A percentile compares a stretch with the other conserved stretches of the same genome.
Evolutionary conservation across 495 filamentous ascomycete genomes (phyloP).

Genomic region (Penicillium tannophilum): DNA sequence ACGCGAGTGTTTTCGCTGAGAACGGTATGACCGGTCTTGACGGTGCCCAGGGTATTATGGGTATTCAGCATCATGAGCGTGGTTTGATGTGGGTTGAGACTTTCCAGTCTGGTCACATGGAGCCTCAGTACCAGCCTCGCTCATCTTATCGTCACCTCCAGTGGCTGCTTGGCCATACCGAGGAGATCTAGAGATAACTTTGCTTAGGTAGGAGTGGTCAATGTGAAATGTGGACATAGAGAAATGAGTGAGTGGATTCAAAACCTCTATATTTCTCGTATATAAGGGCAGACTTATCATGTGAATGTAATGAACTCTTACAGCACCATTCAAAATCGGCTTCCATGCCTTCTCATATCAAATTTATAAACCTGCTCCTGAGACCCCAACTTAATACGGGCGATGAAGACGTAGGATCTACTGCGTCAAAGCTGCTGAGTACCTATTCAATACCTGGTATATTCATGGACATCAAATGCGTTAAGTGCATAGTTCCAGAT

Average conservation of each 20-base stretch:
- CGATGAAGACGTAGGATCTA: too few species aligned
- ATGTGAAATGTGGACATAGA: not conserved
- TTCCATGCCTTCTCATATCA: too few species aligned
- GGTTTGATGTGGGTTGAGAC: constrained; percentile 70
- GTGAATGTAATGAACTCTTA: too few species aligned
- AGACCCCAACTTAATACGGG: too few species aligned
- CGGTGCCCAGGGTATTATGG: constrained; percentile 58
- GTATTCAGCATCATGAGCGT: constrained; percentile 67
- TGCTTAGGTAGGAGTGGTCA: not conserved
- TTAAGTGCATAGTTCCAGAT: too few species aligned
- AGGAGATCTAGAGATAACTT: constrained; percentile 14
- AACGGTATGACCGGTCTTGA: constrained; percentile 31
- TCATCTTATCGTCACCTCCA: constrained; percentile 70
- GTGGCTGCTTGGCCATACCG: constrained; percentile 65
- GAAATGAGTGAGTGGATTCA: not conserved
- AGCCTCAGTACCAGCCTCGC: constrained; percentile 66
- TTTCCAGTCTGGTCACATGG: constrained; percentile 64
- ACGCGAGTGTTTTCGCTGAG: constrained; percentile 29
- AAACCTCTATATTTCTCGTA: not conserved
- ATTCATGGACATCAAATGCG: too few species aligned
- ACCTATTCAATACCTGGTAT: too few species aligned
- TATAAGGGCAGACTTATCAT: not conserved
- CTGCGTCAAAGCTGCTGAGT: too few species aligned
- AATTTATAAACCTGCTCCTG: too few species aligned
- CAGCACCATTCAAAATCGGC: too few species aligned